Base-by-base conservation (phyloP, 495 filamentous ascomycete genomes). In the Trichodelitschia bisporula region DNA sequence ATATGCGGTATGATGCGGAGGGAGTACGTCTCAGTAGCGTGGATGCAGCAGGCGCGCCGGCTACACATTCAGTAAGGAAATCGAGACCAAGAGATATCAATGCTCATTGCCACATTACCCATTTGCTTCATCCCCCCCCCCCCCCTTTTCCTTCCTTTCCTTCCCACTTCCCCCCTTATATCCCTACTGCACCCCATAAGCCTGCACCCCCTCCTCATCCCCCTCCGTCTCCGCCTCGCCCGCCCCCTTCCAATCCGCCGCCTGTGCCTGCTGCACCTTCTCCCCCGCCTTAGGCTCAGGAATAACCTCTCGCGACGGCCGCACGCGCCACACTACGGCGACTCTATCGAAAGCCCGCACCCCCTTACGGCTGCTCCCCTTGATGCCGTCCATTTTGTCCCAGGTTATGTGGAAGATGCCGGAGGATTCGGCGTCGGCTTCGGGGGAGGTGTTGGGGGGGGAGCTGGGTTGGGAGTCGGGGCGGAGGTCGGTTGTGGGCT, bases 341-440 rank as follows among this genome's bases (percentile, higher is more conserved):
- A 93, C 45, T 14, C 63, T 62, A 41, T 97, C 84, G 2, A 89
- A 62, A 1, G 79, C 78, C 23, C 67, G 58, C 4, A 70, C 73
- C 0, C 86, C 86, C 44, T 89, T 86, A 26, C 64, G 62, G 19
- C 53, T 61, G 4, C 69, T 78, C 1, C 86, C 83, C 45, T 89
- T 91, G 36, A 77, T 64, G 0, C 71, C 71, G 41, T 77, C 71
- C 53, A 77, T 62, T 0, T 50, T 56, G 3, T 72, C 67, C 69
- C 69, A 77, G 2, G 57, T 51, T 5, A 61, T 62, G 31, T 71
- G 64, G 41, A 75, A 73, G 15, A 71, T 58, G 16, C 68, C 68
- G 9, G 45, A 49, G 16, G 49, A 43, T 27, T 54, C 48, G 18
- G 54, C 46, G 35, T 63, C 58, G 5, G 70, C 70, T n/a, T n/a